These are phyloP conservation scores for Colletotrichum truncatum DNA, from an alignment of 2,329 filamentous ascomycete species.

Conservation along the genomic window DNA sequence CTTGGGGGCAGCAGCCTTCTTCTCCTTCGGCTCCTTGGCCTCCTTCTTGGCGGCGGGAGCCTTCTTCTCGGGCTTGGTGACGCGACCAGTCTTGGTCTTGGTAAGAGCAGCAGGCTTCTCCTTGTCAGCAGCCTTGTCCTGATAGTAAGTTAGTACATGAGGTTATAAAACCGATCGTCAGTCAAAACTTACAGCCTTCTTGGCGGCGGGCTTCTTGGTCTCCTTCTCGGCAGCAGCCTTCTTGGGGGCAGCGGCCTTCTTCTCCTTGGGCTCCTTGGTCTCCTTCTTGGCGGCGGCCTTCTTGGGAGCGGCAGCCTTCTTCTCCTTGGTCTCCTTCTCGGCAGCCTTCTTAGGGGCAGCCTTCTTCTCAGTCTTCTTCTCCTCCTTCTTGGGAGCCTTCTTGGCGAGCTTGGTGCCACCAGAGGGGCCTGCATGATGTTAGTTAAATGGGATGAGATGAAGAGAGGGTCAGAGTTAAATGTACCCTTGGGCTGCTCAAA, in stretches of 20 bases:
- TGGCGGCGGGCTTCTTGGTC: conserved; percentile 42
- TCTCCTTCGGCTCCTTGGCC: conserved; percentile 53
- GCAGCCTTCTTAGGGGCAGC: conserved; percentile 46
- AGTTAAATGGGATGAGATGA: conserved; percentile 13
- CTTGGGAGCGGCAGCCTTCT: conserved; percentile 55
- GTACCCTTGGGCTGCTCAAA: conserved; percentile 92
- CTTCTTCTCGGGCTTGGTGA: conserved; percentile 74
- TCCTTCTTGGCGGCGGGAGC: conserved; percentile 54
- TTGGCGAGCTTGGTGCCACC: conserved; percentile 93
- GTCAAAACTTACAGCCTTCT: conserved; percentile 39
- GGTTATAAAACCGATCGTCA: conserved; percentile 42
- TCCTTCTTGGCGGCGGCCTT: conserved; percentile 54
- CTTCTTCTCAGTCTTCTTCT: conserved; percentile 43
- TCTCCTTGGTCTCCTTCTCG: conserved; percentile 75
- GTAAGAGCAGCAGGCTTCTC: conserved; percentile 76
- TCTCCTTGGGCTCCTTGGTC: conserved; percentile 53
- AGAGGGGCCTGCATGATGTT: conserved; percentile 71
- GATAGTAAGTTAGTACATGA: background rate
- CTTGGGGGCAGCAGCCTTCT: conserved; percentile 56
- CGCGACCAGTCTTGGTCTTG: conserved; percentile 88
- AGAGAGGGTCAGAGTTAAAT: conserved; percentile 44
- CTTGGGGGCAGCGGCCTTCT: conserved; percentile 56
- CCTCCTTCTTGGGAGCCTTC: conserved; percentile 53
- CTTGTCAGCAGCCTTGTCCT: conserved; percentile 65
- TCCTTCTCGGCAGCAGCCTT: conserved; percentile 46